A percentile compares a stretch with the other conserved stretches of the same genome.
Conservation (phyloP, 768 basidiomycete genomes). For the Tulasnella sp. region DNA sequence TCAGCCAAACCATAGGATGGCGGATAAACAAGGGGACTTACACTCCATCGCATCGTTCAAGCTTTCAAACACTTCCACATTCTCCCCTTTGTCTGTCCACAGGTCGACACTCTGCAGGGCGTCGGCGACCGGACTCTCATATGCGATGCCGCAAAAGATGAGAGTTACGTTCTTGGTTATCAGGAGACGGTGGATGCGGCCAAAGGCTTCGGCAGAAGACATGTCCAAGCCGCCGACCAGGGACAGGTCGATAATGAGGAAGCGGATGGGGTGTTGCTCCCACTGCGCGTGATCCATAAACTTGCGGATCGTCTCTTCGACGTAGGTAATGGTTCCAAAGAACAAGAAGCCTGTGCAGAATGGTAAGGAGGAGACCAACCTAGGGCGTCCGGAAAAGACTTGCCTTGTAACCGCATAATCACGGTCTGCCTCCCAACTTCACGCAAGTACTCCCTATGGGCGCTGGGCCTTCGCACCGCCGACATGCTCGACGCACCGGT, state of each 20-base stretch:
- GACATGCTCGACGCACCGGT: constrained; percentile 78
- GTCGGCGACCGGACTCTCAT: constrained; percentile 50
- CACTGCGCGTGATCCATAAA: constrained; percentile 62
- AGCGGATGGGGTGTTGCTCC: constrained; percentile 66
- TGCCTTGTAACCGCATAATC: constrained; percentile 75
- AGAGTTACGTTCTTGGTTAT: constrained; percentile 64
- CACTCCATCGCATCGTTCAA: constrained; percentile 91
- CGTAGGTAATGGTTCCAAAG: constrained; percentile 83
- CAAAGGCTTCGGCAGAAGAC: constrained; percentile 90
- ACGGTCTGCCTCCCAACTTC: constrained; percentile 86
- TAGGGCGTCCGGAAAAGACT: background rate
- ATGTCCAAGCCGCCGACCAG: constrained; percentile 86
- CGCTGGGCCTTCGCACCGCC: constrained; percentile 77
- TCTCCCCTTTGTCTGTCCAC: constrained; percentile 46
- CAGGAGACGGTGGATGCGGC: constrained; percentile 75
- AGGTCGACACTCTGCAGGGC: constrained; percentile 71
- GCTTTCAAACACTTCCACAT: constrained; percentile 69
- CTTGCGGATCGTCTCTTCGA: constrained; percentile 74
- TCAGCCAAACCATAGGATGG: background rate
- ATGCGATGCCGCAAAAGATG: constrained; percentile 73
- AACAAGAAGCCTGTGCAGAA: constrained; percentile 76
- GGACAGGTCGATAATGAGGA: constrained; percentile 77
- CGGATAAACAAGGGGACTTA: constrained; percentile 32
- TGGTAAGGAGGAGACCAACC: background rate
- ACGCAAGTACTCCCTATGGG: constrained; percentile 81